phyloP scores from a whole-genome alignment of 768 basidiomycete genomes.

The Xanthoconium purpureum region DNA sequence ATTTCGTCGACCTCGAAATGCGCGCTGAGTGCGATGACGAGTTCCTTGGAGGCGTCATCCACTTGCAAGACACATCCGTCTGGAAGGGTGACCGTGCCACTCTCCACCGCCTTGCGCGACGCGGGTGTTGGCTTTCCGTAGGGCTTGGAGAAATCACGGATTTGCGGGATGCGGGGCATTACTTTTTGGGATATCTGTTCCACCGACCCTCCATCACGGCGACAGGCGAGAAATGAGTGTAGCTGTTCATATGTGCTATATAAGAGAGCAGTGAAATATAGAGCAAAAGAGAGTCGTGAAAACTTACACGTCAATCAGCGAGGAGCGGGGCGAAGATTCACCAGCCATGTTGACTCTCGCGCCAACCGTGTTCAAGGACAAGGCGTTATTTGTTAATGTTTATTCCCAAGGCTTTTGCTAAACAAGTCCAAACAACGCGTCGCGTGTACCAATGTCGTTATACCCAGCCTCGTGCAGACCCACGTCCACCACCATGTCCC shows the following conservation, averaged over 20 bases:
- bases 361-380: constrained; percentile 1
- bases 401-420: constrained; percentile 24
- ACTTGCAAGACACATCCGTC: constrained; percentile 63
- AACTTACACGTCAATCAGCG: constrained; percentile 64
- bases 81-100: constrained; percentile 63
- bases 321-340: constrained; percentile 59
- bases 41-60: constrained; percentile 68
- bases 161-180: constrained; percentile 51
- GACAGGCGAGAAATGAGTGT: constrained; percentile 56
- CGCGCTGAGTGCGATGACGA: constrained; percentile 66
- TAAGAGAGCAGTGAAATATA: neutral
- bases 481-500: constrained; percentile 79
- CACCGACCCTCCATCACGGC: constrained; percentile 54
- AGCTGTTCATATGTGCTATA: constrained; percentile 63
- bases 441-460: constrained; percentile 13
- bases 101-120: constrained; percentile 65
- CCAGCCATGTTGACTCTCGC: constrained; percentile 34
- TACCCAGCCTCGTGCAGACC: constrained; percentile 69
- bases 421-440: constrained; percentile 16
- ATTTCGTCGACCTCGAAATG: constrained; percentile 78
- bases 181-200: constrained; percentile 61
- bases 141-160: constrained; percentile 56
- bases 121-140: constrained; percentile 68
- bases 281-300: neutral
- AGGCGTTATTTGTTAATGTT: constrained; percentile 23